Conservation (phyloP, 441 rosid genomes). For the Pelargonium australe region DNA sequence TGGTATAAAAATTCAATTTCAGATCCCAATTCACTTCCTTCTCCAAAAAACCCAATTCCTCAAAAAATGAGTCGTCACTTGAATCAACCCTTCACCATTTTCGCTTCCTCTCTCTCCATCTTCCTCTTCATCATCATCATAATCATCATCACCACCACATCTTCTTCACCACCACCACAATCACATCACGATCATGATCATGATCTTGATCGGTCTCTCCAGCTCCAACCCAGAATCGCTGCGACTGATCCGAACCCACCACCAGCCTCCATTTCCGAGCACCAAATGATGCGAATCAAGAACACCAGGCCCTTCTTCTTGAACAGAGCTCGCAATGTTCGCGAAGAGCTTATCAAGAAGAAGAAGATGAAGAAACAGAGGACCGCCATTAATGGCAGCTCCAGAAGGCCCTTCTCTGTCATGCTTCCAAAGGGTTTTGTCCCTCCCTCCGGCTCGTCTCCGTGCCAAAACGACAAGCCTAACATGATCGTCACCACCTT, state of each 20-base stretch:
- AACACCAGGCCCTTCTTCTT: conserved; percentile 31
- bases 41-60: too few species aligned
- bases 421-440: conserved; percentile 79
- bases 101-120: neutral
- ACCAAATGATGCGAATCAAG: conserved; percentile 32
- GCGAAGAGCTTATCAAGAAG: conserved; percentile 12
- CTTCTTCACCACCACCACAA: neutral
- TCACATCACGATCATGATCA: neutral
- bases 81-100: neutral
- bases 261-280: neutral
- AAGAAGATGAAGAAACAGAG: conserved; percentile 11
- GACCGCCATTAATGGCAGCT: conserved; percentile 21
- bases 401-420: conserved; percentile 38
- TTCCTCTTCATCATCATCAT: neutral
- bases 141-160: neutral
- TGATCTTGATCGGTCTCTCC: too few species aligned
- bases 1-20: too few species aligned
- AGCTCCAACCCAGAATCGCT: neutral
- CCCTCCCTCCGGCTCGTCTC: conserved; percentile 81
- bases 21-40: too few species aligned
- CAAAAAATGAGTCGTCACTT: neutral
- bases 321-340: conserved; percentile 13
- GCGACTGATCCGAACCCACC: neutral
- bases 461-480: conserved; percentile 65
- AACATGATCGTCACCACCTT: conserved; percentile 20